These are phyloP conservation scores for Russula virescens DNA, from an alignment of 768 basidiomycete species.

Conservation along the genomic window DNA sequence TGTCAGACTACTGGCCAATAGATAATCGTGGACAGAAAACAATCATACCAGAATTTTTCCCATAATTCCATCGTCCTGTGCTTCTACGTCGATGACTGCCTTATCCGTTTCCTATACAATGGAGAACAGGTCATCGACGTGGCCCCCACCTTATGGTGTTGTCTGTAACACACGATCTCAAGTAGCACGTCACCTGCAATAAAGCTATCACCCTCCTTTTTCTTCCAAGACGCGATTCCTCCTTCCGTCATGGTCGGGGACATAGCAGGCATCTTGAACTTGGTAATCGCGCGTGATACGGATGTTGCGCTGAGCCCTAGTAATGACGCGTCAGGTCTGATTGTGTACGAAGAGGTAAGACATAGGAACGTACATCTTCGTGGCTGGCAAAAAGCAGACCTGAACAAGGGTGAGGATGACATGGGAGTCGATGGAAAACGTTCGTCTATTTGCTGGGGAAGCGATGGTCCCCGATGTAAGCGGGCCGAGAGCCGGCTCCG, in stretches of 20 bases:
- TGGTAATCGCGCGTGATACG: conserved; percentile 55
- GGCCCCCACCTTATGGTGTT: not conserved
- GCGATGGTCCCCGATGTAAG: not conserved
- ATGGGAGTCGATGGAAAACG: not conserved
- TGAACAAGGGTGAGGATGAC: conserved; percentile 9
- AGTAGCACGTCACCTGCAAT: conserved; percentile 77
- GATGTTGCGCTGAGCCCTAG: conserved; percentile 52
- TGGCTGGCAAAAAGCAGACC: conserved; percentile 3
- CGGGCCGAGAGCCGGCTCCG: not conserved
- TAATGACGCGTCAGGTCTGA: not conserved
- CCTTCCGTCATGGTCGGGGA: conserved; percentile 97
- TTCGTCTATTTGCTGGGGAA: not conserved
- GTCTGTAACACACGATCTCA: conserved; percentile 66
- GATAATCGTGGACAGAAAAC: not conserved
- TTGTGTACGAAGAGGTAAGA: not conserved
- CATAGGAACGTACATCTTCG: conserved; percentile 6
- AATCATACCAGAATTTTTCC: conserved; percentile 83
- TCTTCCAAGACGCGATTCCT: conserved; percentile 88
- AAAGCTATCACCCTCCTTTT: conserved; percentile 77
- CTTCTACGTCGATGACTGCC: conserved; percentile 97
- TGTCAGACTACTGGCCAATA: not conserved
- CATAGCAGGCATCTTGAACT: conserved; percentile 93
- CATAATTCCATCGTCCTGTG: conserved; percentile 92
- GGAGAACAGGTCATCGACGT: not conserved
- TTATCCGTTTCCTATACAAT: conserved; percentile 81